A percentile compares a stretch with the other conserved stretches of the same genome.
These are phyloP conservation scores for Chaetomium fimeti DNA, from an alignment of 495 filamentous ascomycete species.

Conservation along the genomic window DNA sequence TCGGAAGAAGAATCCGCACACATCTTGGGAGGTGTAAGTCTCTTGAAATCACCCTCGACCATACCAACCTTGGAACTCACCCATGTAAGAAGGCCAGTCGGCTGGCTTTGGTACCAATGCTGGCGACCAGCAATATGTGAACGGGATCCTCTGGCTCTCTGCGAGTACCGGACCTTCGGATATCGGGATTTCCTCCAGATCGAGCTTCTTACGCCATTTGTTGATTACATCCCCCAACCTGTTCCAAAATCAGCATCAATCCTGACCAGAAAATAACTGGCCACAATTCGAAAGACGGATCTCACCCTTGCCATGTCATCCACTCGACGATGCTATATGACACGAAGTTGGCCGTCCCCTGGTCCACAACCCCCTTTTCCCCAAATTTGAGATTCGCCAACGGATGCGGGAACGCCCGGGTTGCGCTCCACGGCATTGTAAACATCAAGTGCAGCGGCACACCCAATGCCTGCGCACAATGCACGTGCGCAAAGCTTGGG, in stretches of 20 bases:
- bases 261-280: neutral
- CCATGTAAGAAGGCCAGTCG: constrained; percentile 62
- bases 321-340: constrained; percentile 68
- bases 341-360: constrained; percentile 62
- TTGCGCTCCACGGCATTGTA: constrained; percentile 60
- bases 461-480: constrained; percentile 61
- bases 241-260: neutral
- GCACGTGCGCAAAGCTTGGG: constrained; percentile 62
- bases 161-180: constrained; percentile 62
- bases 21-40: constrained; percentile 12
- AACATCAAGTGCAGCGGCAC: constrained; percentile 68
- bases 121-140: constrained; percentile 65
- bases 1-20: constrained; percentile 64
- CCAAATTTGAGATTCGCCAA: constrained; percentile 53
- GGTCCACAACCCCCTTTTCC: constrained; percentile 51
- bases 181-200: constrained; percentile 58
- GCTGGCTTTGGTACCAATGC: constrained; percentile 61
- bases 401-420: constrained; percentile 62
- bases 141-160: constrained; percentile 58
- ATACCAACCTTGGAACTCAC: constrained; percentile 19
- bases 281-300: neutral
- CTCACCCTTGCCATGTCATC: constrained; percentile 57
- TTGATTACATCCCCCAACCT: constrained; percentile 61
- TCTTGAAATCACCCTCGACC: no score
- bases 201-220: constrained; percentile 55